These are phyloP conservation scores for Pythium apleroticum DNA, from an alignment of 352 stramenopile species.

Conservation along the genomic window DNA sequence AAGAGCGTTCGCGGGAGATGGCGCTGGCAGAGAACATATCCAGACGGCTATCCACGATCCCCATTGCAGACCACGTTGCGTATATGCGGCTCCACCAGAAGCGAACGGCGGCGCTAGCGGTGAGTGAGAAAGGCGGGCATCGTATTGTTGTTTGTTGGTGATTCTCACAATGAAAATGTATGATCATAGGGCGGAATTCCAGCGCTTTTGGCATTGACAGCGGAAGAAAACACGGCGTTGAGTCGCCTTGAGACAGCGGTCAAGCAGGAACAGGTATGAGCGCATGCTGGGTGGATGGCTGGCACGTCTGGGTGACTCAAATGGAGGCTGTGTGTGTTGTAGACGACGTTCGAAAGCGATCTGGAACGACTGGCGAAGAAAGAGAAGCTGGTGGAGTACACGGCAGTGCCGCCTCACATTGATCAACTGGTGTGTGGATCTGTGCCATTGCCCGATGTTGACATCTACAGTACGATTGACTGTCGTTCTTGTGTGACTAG, in stretches of 20 bases:
- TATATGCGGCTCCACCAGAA: slow-evolving; percentile 55
- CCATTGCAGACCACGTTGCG: slow-evolving; percentile 47
- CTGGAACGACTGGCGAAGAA: slow-evolving; percentile 23
- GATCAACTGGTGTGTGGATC: slow-evolving; percentile 21
- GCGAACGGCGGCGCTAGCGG: slow-evolving; percentile 38
- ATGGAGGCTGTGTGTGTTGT: neutral
- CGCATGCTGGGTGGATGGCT: neutral
- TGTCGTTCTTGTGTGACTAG: slow-evolving; percentile 23
- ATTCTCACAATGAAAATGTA: neutral
- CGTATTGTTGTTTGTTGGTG: neutral
- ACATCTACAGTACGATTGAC: neutral
- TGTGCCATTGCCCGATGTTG: neutral
- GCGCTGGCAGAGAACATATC: slow-evolving; percentile 28
- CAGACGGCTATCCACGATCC: slow-evolving; percentile 48
- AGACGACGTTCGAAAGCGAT: slow-evolving; percentile 17
- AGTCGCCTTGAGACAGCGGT: slow-evolving; percentile 37
- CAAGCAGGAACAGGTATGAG: slow-evolving; percentile 36
- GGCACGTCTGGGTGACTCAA: neutral
- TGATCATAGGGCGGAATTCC: slow-evolving; percentile 53
- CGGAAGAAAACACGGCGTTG: slow-evolving; percentile 42
- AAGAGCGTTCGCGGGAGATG: slow-evolving; percentile 2
- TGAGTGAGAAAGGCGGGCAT: slow-evolving; percentile 21
- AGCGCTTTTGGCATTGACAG: slow-evolving; percentile 47
- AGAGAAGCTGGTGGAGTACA: slow-evolving; percentile 23
- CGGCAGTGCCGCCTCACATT: slow-evolving; percentile 9